Conservation (phyloP, 2,329 filamentous ascomycete species). For the Talaromyces atroroseus region DNA sequence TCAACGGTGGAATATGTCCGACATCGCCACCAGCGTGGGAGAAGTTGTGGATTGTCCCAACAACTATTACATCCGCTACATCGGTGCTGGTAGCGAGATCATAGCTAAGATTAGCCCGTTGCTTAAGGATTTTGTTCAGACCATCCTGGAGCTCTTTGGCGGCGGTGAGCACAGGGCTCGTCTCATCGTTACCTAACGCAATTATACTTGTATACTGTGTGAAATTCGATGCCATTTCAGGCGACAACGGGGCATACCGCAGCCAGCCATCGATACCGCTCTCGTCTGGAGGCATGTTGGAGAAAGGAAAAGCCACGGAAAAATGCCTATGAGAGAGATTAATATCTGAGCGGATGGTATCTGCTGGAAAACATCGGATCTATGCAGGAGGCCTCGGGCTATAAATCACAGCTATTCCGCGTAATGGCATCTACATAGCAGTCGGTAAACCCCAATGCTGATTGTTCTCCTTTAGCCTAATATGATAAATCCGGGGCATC, state of each 20-base stretch:
- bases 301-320: not conserved
- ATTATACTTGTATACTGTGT: conserved; percentile 47
- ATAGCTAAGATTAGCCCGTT: conserved; percentile 34
- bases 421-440: too few relatives aligned
- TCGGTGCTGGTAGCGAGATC: conserved; percentile 5
- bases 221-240: conserved; percentile 33
- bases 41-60: conserved; percentile 31
- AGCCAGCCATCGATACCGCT: conserved; percentile 60
- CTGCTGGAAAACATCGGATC: not conserved
- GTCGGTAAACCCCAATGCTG: too few relatives aligned
- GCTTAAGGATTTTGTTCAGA: conserved; percentile 53
- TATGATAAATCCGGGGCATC: not conserved
- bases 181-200: conserved; percentile 49
- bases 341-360: not conserved
- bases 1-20: conserved; percentile 22
- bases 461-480: not conserved
- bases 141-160: conserved; percentile 55
- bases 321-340: too few relatives aligned
- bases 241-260: conserved; percentile 54
- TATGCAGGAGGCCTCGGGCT: not conserved
- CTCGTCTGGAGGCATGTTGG: conserved; percentile 33
- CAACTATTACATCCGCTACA: conserved; percentile 18
- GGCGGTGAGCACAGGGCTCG: conserved; percentile 56
- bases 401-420: not conserved
- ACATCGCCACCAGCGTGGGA: conserved; percentile 18